A percentile compares a stretch with the other conserved stretches of the same genome.
Evolutionary conservation across 2,329 filamentous ascomycete species (phyloP).

Genomic region (Fonsecaea pedrosoi): DNA sequence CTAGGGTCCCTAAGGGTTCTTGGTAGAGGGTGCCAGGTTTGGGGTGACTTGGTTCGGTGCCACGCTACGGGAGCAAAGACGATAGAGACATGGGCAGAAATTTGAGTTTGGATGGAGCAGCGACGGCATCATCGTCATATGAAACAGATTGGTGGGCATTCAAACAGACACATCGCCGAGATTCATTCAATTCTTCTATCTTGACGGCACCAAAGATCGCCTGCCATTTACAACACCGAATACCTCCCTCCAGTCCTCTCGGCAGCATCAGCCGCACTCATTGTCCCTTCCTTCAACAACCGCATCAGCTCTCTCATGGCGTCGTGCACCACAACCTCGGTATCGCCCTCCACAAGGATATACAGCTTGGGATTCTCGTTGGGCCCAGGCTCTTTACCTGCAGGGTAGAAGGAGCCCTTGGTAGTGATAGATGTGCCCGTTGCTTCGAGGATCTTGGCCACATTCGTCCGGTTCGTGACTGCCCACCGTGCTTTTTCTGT

Average conservation of each 20-base stretch:
- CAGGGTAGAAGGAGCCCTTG: slow-evolving; percentile 87
- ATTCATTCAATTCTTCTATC: neutral
- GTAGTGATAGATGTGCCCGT: slow-evolving; percentile 97
- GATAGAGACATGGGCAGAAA: too few species aligned
- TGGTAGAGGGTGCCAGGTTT: neutral
- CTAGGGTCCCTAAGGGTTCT: neutral
- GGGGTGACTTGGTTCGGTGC: too few species aligned
- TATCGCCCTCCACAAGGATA: slow-evolving; percentile 96
- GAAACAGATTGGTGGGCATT: too few species aligned
- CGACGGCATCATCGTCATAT: too few species aligned
- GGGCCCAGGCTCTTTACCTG: slow-evolving; percentile 78
- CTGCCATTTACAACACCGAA: slow-evolving; percentile 70
- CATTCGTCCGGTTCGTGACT: slow-evolving; percentile 97
- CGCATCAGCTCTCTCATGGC: slow-evolving; percentile 90
- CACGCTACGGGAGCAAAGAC: too few species aligned
- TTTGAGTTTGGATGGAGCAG: too few species aligned
- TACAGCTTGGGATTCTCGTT: slow-evolving; percentile 91
- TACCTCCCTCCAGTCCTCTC: slow-evolving; percentile 82
- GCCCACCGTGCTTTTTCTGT: slow-evolving; percentile 93
- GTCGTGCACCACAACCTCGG: slow-evolving; percentile 86
- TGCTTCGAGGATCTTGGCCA: slow-evolving; percentile 94
- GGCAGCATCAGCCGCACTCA: slow-evolving; percentile 87
- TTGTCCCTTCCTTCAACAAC: slow-evolving; percentile 85
- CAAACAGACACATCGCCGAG: too few species aligned
- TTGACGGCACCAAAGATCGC: neutral